These are phyloP conservation scores for Candida oleophila DNA, from an alignment of 805 yeast genomes.

Conservation along the genomic window DNA sequence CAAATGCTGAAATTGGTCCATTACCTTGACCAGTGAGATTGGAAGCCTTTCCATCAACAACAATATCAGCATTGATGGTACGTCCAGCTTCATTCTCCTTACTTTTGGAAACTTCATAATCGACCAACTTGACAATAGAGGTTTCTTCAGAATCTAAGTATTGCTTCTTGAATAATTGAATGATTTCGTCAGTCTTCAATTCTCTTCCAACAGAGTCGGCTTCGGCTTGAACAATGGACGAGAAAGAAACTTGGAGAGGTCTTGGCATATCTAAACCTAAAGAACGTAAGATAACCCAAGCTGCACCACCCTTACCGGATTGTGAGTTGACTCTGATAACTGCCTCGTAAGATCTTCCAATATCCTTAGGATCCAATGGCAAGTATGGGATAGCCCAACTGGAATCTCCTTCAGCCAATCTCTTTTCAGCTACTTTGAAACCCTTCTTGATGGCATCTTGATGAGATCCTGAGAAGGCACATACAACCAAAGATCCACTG, in stretches of 20 bases:
- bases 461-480: slow-evolving; percentile 84
- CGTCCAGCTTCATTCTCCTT: slow-evolving; percentile 40
- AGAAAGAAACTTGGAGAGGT: slow-evolving; percentile 74
- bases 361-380: slow-evolving; percentile 81
- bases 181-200: slow-evolving; percentile 61
- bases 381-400: slow-evolving; percentile 78
- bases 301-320: slow-evolving; percentile 87
- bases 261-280: slow-evolving; percentile 81
- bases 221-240: slow-evolving; percentile 63
- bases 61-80: slow-evolving; percentile 43
- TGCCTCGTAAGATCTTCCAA: slow-evolving; percentile 90
- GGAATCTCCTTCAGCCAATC: slow-evolving; percentile 30
- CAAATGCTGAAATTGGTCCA: slow-evolving; percentile 79
- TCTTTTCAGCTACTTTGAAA: slow-evolving; percentile 49
- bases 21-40: slow-evolving; percentile 65
- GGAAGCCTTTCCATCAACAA: slow-evolving; percentile 38
- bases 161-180: slow-evolving; percentile 60
- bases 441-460: slow-evolving; percentile 90
- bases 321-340: slow-evolving; percentile 86
- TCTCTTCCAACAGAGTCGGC: slow-evolving; percentile 76
- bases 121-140: slow-evolving; percentile 38
- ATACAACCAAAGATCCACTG: slow-evolving; percentile 79
- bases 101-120: slow-evolving; percentile 46
- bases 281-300: slow-evolving; percentile 78
- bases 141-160: slow-evolving; percentile 44